Base-by-base conservation (phyloP, 768 basidiomycete genomes). In the Fomitopsis serialis region DNA sequence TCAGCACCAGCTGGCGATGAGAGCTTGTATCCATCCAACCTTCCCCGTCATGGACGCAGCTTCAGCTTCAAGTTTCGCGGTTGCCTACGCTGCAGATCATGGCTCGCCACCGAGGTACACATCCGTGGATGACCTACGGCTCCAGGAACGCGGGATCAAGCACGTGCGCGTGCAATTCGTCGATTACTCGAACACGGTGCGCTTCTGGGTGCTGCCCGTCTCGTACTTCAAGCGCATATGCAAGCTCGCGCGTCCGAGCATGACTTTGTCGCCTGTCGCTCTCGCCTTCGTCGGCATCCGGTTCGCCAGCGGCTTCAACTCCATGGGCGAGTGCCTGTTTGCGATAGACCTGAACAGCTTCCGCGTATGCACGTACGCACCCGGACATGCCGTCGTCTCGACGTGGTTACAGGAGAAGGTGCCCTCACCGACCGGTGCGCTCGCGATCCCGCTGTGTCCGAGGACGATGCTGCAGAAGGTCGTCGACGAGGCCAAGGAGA, bases 371-470 rank as follows among this genome's bases (percentile, higher is more conserved):
- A 66, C 75, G 13, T 87, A 86, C 55, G 79, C 81, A 0, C 77
- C 79, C 0, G 78, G 80, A 0, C 83, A 87, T 60, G 80, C 76
- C 3, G 78, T 70, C 49, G 69, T 89, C 25, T 72, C 86, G 68
- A 89, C 88, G 5, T 82, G 76, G 72, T 86, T 88, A 63, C 72
- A 88, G 59, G 78, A 85, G 60, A 83, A 82, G 56, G 58, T 60
- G 0, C 73, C 79, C 1, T 57, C 73, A 35, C 63, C 60, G 1
- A 55, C 52, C 23, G 64, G 61, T 0, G 69, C 75, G 1, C 55
- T 80, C n/a, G 65, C 74, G n/a, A 74, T 80, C 0, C 70, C 76
- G 17, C 52, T 78, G 6, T 89, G 87, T 53, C 84, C 87, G 1
- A 77, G 88, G 24, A 74, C 78, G 0, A 67, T 78, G 23, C 66